Evolutionary conservation across 176 grass and related monocot species (phyloP).

Genomic region (Otatea glauca): DNA sequence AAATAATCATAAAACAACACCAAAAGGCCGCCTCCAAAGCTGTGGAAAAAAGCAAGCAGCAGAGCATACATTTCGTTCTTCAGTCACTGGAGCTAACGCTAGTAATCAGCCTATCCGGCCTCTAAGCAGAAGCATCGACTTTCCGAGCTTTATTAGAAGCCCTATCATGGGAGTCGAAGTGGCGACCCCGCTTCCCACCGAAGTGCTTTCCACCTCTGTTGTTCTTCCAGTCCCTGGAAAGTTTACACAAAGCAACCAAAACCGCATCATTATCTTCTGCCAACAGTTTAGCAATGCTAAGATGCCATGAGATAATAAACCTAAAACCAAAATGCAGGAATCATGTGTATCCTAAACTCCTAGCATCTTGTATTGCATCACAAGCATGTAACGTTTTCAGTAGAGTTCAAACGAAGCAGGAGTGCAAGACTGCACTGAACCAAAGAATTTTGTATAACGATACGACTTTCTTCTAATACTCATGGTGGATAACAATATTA

Average conservation of each 20-base stretch:
- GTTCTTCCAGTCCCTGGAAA: slow-evolving; percentile 56
- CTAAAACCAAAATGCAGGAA: background rate
- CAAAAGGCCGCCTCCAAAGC: background rate
- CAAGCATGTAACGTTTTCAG: background rate
- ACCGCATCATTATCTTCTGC: slow-evolving; percentile 26
- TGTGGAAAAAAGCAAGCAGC: background rate
- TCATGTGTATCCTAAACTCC: background rate
- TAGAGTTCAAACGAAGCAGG: background rate
- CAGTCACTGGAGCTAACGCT: background rate
- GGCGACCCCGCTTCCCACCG: slow-evolving; percentile 56
- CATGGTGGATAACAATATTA: background rate
- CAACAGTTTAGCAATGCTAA: background rate
- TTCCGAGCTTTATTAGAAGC: slow-evolving; percentile 59
- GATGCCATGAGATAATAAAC: background rate
- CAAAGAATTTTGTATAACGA: background rate
- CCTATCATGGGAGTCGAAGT: slow-evolving; percentile 43
- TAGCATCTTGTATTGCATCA: background rate
- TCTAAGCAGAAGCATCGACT: slow-evolving; percentile 48
- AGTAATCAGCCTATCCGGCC: background rate
- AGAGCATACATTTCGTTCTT: slow-evolving; percentile 9
- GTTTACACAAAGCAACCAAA: background rate
- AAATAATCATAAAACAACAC: slow-evolving; percentile 10
- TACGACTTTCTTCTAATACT: background rate
- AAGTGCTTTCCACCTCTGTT: slow-evolving; percentile 58
- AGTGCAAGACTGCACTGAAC: background rate